Evolutionary conservation across 306 rosid species (phyloP), one percentile per base, ranked within the genome.

Genomic region (Fragaria vesca): DNA sequence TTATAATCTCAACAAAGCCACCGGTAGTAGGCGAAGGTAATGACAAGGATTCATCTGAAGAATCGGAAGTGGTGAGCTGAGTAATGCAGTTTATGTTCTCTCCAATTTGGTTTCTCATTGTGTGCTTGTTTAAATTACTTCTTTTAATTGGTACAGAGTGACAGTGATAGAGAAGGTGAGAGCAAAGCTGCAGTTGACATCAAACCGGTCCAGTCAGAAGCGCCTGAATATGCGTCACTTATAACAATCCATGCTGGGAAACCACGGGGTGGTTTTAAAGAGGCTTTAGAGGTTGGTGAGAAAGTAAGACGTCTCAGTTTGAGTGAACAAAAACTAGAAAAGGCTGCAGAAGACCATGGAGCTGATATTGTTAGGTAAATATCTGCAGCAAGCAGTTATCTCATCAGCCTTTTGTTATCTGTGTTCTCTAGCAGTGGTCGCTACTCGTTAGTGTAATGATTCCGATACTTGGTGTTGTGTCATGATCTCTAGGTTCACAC

Each of bases 241-340:
- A 95, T 95, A 34, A 87, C 97, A 83, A 95, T 95, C 68, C 97
- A 85, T 75, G 95, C 97, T 20, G 98, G 98, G 74, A 95, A 95
- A 84, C 93, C 95, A 21, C 86, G 85, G 72, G 95, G 97, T 70
- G 71, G 78, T 72, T 18, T 90, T 79, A 88, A 55, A 82, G 89
- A 89, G 66, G 88, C 89, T 72, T 76, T 95, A 30, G 82, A 70
- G 3, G 61, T 86, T 62, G 77, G 72, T 51, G 93, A 89, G 15
- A 76, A 86, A 66, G 96, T 95, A 65, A 82, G 84, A 84, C 96
- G 98, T 58, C 90, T 95, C 78, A 95, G 97, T 89, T 82, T 95
- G 88, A 89, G 93, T 38, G 98, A 95, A 77, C 91, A 83, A 46
- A 84, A 71, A 75, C 88, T 95, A 63, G 91, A 86, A 85, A 92